Conservation (phyloP, 208 protist genomes). For the Leishmania turanica region DNA sequence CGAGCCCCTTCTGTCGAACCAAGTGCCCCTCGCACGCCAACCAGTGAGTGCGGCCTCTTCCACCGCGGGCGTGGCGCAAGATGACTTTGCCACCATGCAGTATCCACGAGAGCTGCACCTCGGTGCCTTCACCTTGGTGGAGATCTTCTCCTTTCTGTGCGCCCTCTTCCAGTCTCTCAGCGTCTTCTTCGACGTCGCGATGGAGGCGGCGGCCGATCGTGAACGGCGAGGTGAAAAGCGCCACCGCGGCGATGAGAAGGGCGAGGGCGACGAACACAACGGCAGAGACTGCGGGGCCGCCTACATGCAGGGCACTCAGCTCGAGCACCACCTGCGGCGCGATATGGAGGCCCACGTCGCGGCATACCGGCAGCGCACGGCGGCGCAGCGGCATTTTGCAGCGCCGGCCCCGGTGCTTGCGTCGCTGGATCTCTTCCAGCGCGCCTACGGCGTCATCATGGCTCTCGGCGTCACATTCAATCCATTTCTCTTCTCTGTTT, state of each 20-base stretch:
- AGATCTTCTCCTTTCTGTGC: constrained; percentile 61
- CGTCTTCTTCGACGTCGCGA: constrained; percentile 15
- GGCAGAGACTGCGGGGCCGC: background rate
- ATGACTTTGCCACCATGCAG: constrained; percentile 21
- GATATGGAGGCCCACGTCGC: constrained; percentile 18
- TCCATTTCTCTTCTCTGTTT: constrained; percentile 75
- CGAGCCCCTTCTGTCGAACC: constrained; percentile 37
- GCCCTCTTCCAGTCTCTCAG: constrained; percentile 41
- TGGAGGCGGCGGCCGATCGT: background rate
- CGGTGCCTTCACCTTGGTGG: constrained; percentile 50
- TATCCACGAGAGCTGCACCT: constrained; percentile 73
- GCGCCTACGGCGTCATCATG: constrained; percentile 75
- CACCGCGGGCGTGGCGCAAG: background rate
- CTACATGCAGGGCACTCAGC: constrained; percentile 5
- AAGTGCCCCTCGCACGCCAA: constrained; percentile 7
- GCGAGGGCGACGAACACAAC: background rate
- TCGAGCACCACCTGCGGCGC: constrained; percentile 18
- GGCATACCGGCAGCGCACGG: background rate
- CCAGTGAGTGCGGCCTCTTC: background rate
- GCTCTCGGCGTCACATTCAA: constrained; percentile 87
- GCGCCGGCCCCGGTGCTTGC: constrained; percentile 1
- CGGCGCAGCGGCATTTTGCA: background rate
- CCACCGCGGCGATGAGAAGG: background rate
- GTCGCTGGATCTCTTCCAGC: constrained; percentile 52
- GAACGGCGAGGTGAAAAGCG: constrained; percentile 19